Evolutionary conservation across 768 basidiomycete species (phyloP), one percentile per base, ranked within the genome.

Genomic region (Daedaleopsis nitida): DNA sequence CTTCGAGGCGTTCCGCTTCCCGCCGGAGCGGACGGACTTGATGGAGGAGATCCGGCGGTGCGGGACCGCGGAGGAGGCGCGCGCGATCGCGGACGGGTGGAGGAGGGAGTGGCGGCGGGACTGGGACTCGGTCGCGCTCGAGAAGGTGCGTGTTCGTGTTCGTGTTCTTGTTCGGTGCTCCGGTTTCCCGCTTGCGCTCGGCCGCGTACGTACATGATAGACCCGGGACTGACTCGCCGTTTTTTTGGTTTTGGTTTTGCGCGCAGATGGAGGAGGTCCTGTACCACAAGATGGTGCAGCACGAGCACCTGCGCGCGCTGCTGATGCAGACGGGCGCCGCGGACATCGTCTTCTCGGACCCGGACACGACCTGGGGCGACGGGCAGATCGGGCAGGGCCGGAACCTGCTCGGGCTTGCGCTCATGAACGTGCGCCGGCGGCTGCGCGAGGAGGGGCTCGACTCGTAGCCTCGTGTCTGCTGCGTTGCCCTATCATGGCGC

Each of bases 1-100:
- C n/a, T 81, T 85, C 56, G 89, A 93, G 72, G 89, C 90, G 10
- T 76, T 89, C 68, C 89, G 89, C 70, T 93, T 85, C 71, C 67
- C 84, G 39, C 77, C 78, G 2, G 71, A 76, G 21, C 75, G 77
- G 3, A 83, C 82, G 0, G 71, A 82, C 0, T 65, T 88, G 17
- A 84, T 85, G 12, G 85, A 89, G 57, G 66, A 67, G 32, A 87
- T 92, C 58, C 78, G 88, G 55, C 66, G 61, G 13, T 75, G 75
- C 60, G 68, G 67, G n/a, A 76, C 71, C 23, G 72, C 75, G n/a
- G 71, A 72, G 45, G 77, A 79, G 14, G 80, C 77, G 74, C 71
- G 70, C 16, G 69, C 68, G 5, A 68, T 80, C 51, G 74, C 77
- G 48, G 69, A 68, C 11, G 65, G 71, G 16, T 24, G 44, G 24